Evolutionary conservation across 148 eudicot genomes (phyloP).

Genomic region (Mesembryanthemum crystallinum): DNA sequence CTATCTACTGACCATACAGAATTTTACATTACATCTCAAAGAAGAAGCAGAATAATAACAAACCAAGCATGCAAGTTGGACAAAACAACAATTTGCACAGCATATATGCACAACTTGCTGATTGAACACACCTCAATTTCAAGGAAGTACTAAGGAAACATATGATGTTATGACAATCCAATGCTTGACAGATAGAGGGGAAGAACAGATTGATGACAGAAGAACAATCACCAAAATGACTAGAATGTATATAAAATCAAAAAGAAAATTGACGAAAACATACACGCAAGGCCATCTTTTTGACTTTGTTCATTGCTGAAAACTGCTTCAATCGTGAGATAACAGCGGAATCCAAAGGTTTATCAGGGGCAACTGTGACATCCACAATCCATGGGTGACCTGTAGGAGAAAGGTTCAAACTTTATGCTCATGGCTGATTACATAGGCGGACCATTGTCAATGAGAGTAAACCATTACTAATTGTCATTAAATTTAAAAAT

Average conservation of each 20-base stretch:
- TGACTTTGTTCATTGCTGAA: conserved; percentile 79
- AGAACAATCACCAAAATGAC: background rate
- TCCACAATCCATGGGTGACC: conserved; percentile 87
- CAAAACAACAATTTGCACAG: background rate
- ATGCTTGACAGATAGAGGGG: background rate
- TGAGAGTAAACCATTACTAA: background rate
- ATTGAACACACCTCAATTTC: background rate
- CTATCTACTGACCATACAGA: background rate
- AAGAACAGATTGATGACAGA: background rate
- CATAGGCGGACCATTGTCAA: background rate
- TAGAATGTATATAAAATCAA: background rate
- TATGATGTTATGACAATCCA: background rate
- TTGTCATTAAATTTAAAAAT: background rate
- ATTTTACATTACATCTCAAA: background rate
- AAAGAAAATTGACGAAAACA: conserved; percentile 21
- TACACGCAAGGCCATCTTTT: conserved; percentile 82
- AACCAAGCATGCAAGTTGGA: background rate
- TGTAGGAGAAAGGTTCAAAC: conserved; percentile 22
- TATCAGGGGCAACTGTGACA: conserved; percentile 72
- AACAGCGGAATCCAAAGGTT: conserved; percentile 72
- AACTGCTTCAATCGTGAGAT: conserved; percentile 71
- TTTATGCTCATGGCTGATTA: background rate
- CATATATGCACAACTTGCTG: background rate
- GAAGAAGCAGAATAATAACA: background rate
- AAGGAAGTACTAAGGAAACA: background rate